Base-by-base conservation (phyloP, 352 stramenopile genomes). In the Phytophthora melonis region DNA sequence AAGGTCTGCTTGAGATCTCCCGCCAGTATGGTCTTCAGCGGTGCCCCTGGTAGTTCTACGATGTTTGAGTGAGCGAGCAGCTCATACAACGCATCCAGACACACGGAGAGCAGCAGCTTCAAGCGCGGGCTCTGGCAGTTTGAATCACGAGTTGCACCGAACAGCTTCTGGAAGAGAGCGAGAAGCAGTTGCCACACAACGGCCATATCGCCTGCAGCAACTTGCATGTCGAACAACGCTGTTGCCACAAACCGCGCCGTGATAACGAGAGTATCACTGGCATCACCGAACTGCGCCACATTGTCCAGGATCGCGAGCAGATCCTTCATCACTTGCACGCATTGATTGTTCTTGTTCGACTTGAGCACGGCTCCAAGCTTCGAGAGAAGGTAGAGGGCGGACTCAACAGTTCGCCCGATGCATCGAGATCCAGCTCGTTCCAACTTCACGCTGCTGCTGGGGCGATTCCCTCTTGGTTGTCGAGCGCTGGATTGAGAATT, bases 331-430 rank as follows among this genome's bases (percentile, higher is more conserved):
- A 74, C 60, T 67, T 89, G 75, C 18, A 81, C 81, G 32, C 76
- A 93, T 66, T 89, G 82, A 53, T 91, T 92, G 47, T 69, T 81
- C 27, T 66, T 79, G 52, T 93, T 93, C 3, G 54, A 45, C 60
- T 92, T 93, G 47, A 93, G 18, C 21, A 77, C 53, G 0, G 62
- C 53, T 2, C 76, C 72, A 27, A 92, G 64, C 21, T 70, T 79
- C 13, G 70, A 74, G 5, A 93, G 65, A 9, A 93, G 43, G 52
- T 82, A 82, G 18, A 88, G 58, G 4, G 75, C 81, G 10, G 79
- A 79, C 39, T 79, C 74, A 50, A 52, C 45, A 30, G 52, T 59
- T 7, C 75, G 71, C 27, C 13, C 57, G 39, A 73, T 50, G 25
- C 75, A 63, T n/a, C 54, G 56, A 57, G 45, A 59, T 52, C 30